Conservation (phyloP, 2,329 filamentous ascomycete species). For the Colletotrichum sp. region DNA sequence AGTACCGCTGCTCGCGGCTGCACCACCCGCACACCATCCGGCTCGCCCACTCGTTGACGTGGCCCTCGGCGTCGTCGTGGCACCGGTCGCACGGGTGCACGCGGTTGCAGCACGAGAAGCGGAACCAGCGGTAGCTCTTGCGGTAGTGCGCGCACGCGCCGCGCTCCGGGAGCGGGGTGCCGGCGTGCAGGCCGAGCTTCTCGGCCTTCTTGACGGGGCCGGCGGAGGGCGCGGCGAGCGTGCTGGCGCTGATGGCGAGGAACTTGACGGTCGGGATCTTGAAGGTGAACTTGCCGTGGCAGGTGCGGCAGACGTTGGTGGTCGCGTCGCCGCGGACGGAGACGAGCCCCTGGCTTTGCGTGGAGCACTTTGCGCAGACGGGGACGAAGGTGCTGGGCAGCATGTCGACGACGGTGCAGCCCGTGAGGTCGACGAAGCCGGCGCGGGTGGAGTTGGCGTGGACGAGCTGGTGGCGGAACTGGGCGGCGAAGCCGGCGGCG, state of each 20-base stretch:
- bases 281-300: constrained; percentile 81
- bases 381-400: constrained; percentile 81
- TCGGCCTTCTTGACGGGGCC: constrained; percentile 53
- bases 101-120: constrained; percentile 66
- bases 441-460: constrained; percentile 77
- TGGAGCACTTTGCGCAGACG: constrained; percentile 79
- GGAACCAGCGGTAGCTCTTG: constrained; percentile 67
- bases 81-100: constrained; percentile 73
- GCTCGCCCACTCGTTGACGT: constrained; percentile 81
- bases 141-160: constrained; percentile 65
- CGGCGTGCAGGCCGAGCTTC: constrained; percentile 61
- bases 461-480: constrained; percentile 72
- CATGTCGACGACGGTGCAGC: constrained; percentile 77
- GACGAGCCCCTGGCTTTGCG: constrained; percentile 68
- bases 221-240: constrained; percentile 42
- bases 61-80: constrained; percentile 74
- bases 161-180: constrained; percentile 57
- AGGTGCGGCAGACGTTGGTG: constrained; percentile 78
- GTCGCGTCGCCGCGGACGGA: constrained; percentile 76
- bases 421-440: constrained; percentile 78
- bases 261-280: constrained; percentile 81
- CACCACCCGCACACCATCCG: constrained; percentile 85
- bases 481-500: constrained; percentile 53
- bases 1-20: constrained; percentile 81
- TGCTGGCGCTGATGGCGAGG: constrained; percentile 68